Conservation (phyloP, 1,139 yeast species). For the Saccharomyces hybrid region DNA sequence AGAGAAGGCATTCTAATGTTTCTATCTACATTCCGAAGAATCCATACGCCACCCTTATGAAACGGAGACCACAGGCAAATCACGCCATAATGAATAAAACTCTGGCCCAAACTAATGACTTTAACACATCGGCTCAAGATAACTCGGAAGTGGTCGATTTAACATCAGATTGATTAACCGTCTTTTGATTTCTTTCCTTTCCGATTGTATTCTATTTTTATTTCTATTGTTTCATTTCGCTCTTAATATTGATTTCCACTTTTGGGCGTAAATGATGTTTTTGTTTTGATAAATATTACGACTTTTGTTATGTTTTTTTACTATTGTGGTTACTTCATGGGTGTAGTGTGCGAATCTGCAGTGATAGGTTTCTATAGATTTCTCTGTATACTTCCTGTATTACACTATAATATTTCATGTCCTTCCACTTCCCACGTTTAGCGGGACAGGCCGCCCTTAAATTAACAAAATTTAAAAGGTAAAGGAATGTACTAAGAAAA, state of each 20-base stretch:
- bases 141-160: constrained; percentile 2
- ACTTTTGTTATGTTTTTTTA: not conserved
- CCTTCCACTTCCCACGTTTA: not conserved
- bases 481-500: not conserved
- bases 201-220: not conserved
- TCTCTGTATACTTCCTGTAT: not conserved
- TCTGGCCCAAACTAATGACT: not conserved
- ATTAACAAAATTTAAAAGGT: not conserved
- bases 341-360: not conserved
- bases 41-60: constrained; percentile 3
- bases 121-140: not conserved
- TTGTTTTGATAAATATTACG: not conserved
- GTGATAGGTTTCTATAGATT: not conserved
- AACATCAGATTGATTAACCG: constrained; percentile 1
- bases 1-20: not conserved
- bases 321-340: not conserved
- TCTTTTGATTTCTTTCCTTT: not conserved
- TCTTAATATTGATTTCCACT: not conserved
- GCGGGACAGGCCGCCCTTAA: not conserved
- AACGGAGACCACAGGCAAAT: constrained; percentile 3
- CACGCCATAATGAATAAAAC: not conserved
- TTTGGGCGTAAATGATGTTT: not conserved
- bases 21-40: constrained; percentile 5
- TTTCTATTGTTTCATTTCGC: not conserved
- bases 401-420: not conserved